Percentiles rank a stretch among this genome's conserved stretches.
These are phyloP conservation scores for Pharus latifolius DNA, from an alignment of 176 grass and related monocot species.

Conservation along the genomic window DNA sequence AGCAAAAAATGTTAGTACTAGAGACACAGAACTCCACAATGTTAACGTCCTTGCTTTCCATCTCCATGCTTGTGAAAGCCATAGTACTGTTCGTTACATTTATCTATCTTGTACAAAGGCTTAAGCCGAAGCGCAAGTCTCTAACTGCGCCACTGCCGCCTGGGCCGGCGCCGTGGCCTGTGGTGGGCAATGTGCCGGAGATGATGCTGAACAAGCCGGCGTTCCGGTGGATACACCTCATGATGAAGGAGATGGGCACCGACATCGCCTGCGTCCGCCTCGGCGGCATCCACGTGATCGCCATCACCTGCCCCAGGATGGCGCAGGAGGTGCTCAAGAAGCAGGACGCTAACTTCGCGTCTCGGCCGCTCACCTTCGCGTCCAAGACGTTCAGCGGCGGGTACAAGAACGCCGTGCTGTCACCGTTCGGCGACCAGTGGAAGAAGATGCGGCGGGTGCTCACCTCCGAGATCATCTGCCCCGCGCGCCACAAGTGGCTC, in stretches of 20 bases:
- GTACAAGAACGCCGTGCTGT: conserved; percentile 1
- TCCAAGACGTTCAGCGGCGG: conserved; percentile 1
- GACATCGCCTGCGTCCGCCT: conserved; percentile 38
- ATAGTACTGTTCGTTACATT: neutral
- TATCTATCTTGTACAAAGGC: neutral
- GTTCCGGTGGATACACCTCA: conserved; percentile 28
- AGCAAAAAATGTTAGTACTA: no score
- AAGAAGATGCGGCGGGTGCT: conserved; percentile 47
- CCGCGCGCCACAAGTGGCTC: neutral
- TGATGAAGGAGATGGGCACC: conserved; percentile 17
- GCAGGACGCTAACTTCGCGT: conserved; percentile 35
- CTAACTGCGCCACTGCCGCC: conserved; percentile 17
- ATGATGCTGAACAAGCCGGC: conserved; percentile 17
- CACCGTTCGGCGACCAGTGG: conserved; percentile 36
- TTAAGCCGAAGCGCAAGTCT: no score
- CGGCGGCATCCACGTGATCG: conserved; percentile 17
- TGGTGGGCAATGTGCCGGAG: conserved; percentile 19
- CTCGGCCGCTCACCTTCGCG: conserved; percentile 29
- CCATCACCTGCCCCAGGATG: conserved; percentile 32
- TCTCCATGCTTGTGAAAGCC: neutral
- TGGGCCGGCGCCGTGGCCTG: conserved; percentile 24
- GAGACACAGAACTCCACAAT: no score
- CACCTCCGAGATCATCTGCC: conserved; percentile 12
- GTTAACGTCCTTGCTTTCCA: neutral
- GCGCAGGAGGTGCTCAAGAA: conserved; percentile 33